Conservation (phyloP, 164 flowering plant genomes). For the Vitis riparia region DNA sequence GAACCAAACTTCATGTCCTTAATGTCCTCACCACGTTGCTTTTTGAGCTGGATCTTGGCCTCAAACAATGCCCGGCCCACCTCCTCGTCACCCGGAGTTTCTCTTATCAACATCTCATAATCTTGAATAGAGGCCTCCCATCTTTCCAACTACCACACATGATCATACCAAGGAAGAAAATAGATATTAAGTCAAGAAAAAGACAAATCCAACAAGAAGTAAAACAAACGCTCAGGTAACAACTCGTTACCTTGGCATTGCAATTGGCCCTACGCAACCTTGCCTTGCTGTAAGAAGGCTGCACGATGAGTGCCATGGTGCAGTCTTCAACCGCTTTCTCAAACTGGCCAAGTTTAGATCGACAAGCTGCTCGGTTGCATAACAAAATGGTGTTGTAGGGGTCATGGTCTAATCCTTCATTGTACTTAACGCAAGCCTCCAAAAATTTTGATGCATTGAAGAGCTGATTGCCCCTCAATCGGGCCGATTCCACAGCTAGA, state of each 20-base stretch:
- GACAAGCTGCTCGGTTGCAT: conserved; percentile 84
- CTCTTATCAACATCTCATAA: conserved; percentile 69
- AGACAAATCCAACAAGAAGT: too few species aligned
- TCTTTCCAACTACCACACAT: conserved; percentile 54
- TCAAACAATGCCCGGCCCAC: conserved; percentile 56
- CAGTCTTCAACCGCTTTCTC: conserved; percentile 88
- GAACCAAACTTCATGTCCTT: conserved; percentile 41
- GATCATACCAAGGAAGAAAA: background rate
- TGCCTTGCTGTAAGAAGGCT: conserved; percentile 76
- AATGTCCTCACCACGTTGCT: conserved; percentile 40
- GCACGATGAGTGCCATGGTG: conserved; percentile 50
- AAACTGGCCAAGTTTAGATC: conserved; percentile 64
- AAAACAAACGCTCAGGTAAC: background rate
- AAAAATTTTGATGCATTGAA: conserved; percentile 58
- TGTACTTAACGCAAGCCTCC: conserved; percentile 62
- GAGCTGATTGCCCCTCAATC: conserved; percentile 67
- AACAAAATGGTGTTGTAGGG: conserved; percentile 71
- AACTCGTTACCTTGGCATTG: conserved; percentile 57
- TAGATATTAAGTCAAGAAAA: too few species aligned
- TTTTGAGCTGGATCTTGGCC: conserved; percentile 58
- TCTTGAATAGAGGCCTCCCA: conserved; percentile 82
- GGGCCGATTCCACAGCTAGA: conserved; percentile 48
- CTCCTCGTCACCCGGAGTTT: conserved; percentile 63
- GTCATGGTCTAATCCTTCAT: conserved; percentile 71
- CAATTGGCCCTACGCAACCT: conserved; percentile 77